These are phyloP conservation scores for Leccinum rimulosum DNA, from an alignment of 768 basidiomycete species.

Conservation along the genomic window DNA sequence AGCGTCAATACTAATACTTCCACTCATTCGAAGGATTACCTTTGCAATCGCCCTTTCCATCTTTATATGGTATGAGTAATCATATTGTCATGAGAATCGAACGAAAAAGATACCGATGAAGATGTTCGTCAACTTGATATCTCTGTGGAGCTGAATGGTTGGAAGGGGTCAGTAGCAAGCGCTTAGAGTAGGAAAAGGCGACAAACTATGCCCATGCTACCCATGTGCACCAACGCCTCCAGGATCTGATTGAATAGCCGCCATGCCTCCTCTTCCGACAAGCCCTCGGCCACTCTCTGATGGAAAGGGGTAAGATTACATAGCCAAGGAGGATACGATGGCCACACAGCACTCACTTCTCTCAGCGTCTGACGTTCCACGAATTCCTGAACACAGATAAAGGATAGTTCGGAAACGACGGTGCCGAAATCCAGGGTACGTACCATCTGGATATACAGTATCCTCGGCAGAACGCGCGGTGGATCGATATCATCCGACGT, in stretches of 20 bases:
- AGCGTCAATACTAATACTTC: neutral
- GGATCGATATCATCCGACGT: constrained; percentile 32
- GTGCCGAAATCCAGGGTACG: neutral
- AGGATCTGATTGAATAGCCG: constrained; percentile 84
- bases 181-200: neutral
- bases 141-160: constrained; percentile 66
- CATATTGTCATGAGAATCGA: neutral
- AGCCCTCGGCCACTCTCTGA: constrained; percentile 73
- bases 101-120: constrained; percentile 72
- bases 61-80: constrained; percentile 35
- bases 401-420: neutral
- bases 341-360: constrained; percentile 48
- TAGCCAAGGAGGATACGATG: neutral
- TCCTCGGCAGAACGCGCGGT: constrained; percentile 42
- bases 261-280: constrained; percentile 87
- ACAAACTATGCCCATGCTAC: constrained; percentile 78
- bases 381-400: constrained; percentile 57
- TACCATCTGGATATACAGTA: constrained; percentile 95
- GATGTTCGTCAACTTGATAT: constrained; percentile 92
- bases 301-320: neutral
- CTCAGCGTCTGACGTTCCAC: constrained; percentile 88
- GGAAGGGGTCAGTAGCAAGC: constrained; percentile 15
- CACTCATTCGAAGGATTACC: constrained; percentile 33
- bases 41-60: constrained; percentile 83
- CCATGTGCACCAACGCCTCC: constrained; percentile 89